Evolutionary conservation across 129 eudicot genomes (phyloP).

Genomic region (Flaveria robusta): DNA sequence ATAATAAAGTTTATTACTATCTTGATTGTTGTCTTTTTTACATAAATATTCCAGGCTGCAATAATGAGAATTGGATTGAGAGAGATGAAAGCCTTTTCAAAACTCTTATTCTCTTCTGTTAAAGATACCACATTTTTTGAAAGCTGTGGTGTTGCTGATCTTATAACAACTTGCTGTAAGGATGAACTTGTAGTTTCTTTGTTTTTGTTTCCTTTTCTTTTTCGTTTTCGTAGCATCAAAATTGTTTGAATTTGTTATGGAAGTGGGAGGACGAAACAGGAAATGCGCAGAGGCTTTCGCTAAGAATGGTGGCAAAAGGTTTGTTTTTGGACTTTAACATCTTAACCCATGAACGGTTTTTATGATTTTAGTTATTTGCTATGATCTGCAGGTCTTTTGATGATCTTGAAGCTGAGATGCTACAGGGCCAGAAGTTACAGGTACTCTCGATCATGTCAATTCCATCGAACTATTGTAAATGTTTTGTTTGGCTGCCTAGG

Average conservation of each 20-base stretch:
- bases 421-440: slow-evolving; percentile 98
- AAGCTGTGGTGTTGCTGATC: slow-evolving; percentile 99
- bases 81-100: slow-evolving; percentile 96
- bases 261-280: slow-evolving; percentile 99
- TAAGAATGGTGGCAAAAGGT: slow-evolving; percentile 87
- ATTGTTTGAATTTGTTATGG: slow-evolving; percentile 15
- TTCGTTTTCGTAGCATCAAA: not conserved
- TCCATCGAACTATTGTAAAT: not conserved
- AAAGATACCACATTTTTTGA: slow-evolving; percentile 91
- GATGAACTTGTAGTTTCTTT: not conserved
- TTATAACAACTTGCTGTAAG: slow-evolving; percentile 96
- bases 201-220: not conserved
- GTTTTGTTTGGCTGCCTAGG: not conserved
- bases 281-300: slow-evolving; percentile 98
- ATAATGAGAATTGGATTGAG: slow-evolving; percentile 97
- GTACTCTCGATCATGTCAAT: slow-evolving; percentile 30
- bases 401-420: slow-evolving; percentile 98
- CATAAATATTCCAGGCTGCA: slow-evolving; percentile 67
- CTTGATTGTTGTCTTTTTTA: slow-evolving; percentile 26
- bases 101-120: slow-evolving; percentile 88
- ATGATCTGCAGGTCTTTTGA: slow-evolving; percentile 70
- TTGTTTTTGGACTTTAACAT: slow-evolving; percentile 3
- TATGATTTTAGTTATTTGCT: slow-evolving; percentile 18
- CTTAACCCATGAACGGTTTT: not conserved
- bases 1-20: slow-evolving; percentile 6